These are phyloP conservation scores for Yamadazyma trypodendri DNA, from an alignment of 1,139 yeast genomes.

Conservation along the genomic window DNA sequence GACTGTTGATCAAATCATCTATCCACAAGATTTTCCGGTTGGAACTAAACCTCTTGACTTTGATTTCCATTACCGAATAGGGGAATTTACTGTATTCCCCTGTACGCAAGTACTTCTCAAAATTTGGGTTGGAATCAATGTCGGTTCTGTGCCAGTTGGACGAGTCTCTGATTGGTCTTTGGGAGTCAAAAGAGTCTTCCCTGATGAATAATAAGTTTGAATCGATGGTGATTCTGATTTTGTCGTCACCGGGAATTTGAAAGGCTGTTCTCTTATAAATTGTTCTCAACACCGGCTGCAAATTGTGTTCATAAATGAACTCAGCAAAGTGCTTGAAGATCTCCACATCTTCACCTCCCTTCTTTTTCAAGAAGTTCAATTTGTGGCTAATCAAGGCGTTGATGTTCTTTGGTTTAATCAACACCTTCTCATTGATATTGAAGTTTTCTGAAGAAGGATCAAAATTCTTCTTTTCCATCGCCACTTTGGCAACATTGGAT, in stretches of 20 bases:
- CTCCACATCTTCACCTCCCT: slow-evolving; percentile 29
- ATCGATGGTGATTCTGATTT: slow-evolving; percentile 85
- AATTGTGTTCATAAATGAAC: slow-evolving; percentile 61
- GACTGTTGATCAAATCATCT: slow-evolving; percentile 78
- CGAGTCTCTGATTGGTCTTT: slow-evolving; percentile 88
- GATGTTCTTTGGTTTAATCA: slow-evolving; percentile 66
- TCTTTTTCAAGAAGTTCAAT: slow-evolving; percentile 22
- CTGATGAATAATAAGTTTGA: slow-evolving; percentile 84
- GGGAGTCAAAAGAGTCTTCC: slow-evolving; percentile 83
- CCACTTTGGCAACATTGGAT: slow-evolving; percentile 70
- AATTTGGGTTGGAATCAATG: slow-evolving; percentile 74
- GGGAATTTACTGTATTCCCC: slow-evolving; percentile 90
- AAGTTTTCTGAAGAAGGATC: slow-evolving; percentile 55
- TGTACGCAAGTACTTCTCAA: slow-evolving; percentile 71
- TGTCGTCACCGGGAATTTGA: slow-evolving; percentile 96
- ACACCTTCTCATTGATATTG: slow-evolving; percentile 56
- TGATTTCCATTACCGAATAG: slow-evolving; percentile 87
- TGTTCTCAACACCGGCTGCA: slow-evolving; percentile 86
- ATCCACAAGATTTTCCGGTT: slow-evolving; percentile 68
- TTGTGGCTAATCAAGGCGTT: slow-evolving; percentile 37
- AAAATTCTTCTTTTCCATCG: slow-evolving; percentile 77
- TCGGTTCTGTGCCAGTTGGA: slow-evolving; percentile 89
- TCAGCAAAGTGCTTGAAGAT: slow-evolving; percentile 59
- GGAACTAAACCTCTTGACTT: slow-evolving; percentile 56
- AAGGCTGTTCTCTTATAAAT: slow-evolving; percentile 91